phyloP scores from a whole-genome alignment of 371 early-diverging fungal genomes.

The Mucor irregularis region DNA sequence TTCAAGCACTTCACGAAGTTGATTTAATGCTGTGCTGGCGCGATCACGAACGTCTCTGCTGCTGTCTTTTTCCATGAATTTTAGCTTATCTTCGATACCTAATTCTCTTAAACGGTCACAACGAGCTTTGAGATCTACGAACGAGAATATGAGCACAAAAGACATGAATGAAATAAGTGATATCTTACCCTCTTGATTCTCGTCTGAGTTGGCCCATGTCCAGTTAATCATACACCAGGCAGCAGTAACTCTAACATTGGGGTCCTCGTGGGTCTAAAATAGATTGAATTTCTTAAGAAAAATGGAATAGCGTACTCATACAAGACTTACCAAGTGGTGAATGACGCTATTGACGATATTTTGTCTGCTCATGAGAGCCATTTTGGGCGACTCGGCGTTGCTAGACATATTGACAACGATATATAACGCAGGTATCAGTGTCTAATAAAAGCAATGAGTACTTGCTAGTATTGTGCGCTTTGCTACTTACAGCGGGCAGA shows the following conservation, averaged over 20 bases:
- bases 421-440: constrained; percentile 49
- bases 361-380: constrained; percentile 59
- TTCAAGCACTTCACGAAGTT: constrained; percentile 37
- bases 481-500: constrained; percentile 22
- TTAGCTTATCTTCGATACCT: constrained; percentile 65
- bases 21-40: constrained; percentile 68
- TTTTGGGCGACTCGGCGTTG: constrained; percentile 69
- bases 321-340: constrained; percentile 62
- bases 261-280: constrained; percentile 57
- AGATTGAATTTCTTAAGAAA: background rate
- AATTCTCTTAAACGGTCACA: constrained; percentile 38
- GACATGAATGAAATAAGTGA: background rate
- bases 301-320: background rate
- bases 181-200: constrained; percentile 46
- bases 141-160: background rate
- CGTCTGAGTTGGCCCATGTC: constrained; percentile 70
- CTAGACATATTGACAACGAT: constrained; percentile 79
- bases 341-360: constrained; percentile 57
- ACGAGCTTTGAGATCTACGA: constrained; percentile 20
- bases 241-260: constrained; percentile 72
- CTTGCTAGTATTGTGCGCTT: background rate
- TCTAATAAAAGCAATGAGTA: constrained; percentile 18
- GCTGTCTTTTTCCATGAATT: constrained; percentile 52
- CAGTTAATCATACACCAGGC: constrained; percentile 85
- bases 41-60: constrained; percentile 76